Conservation (phyloP, 345 rosid genomes). For the Camelina sativa region DNA sequence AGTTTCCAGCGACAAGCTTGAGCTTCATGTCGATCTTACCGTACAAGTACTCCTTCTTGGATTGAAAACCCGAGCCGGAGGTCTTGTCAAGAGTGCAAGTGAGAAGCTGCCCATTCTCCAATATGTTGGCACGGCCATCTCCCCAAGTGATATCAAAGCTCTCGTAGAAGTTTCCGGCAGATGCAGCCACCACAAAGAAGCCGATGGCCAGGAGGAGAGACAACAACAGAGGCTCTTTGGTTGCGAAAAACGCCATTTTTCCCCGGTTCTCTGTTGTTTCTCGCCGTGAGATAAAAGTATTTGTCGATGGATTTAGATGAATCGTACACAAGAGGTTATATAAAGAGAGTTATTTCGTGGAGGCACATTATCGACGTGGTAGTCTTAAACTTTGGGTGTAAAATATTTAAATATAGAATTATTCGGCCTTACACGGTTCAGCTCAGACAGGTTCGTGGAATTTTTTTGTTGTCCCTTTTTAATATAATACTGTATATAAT, state of each 20-base stretch:
- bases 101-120: slow-evolving; percentile 50
- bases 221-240: slow-evolving; percentile 36
- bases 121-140: slow-evolving; percentile 50
- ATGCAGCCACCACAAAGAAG: slow-evolving; percentile 35
- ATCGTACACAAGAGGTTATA: slow-evolving; percentile 12
- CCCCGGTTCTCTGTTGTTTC: slow-evolving; percentile 17
- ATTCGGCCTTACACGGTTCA: slow-evolving; percentile 35
- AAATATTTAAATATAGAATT: slow-evolving; percentile 25
- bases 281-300: slow-evolving; percentile 22
- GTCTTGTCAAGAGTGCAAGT: slow-evolving; percentile 49
- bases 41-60: slow-evolving; percentile 50
- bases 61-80: slow-evolving; percentile 57
- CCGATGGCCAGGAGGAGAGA: slow-evolving; percentile 32
- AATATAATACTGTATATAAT: neutral
- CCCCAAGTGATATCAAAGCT: slow-evolving; percentile 55
- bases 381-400: slow-evolving; percentile 36
- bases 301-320: slow-evolving; percentile 25
- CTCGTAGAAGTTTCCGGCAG: slow-evolving; percentile 46
- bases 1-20: slow-evolving; percentile 59
- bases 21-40: slow-evolving; percentile 55
- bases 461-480: neutral
- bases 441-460: slow-evolving; percentile 23
- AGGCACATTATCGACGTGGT: slow-evolving; percentile 47
- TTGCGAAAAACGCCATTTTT: slow-evolving; percentile 27
- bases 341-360: slow-evolving; percentile 40